A percentile compares a stretch with the other conserved stretches of the same genome.
Evolutionary conservation across 169 alveolate genomes (phyloP).

Genomic region (Eimeria nieschulzi): DNA sequence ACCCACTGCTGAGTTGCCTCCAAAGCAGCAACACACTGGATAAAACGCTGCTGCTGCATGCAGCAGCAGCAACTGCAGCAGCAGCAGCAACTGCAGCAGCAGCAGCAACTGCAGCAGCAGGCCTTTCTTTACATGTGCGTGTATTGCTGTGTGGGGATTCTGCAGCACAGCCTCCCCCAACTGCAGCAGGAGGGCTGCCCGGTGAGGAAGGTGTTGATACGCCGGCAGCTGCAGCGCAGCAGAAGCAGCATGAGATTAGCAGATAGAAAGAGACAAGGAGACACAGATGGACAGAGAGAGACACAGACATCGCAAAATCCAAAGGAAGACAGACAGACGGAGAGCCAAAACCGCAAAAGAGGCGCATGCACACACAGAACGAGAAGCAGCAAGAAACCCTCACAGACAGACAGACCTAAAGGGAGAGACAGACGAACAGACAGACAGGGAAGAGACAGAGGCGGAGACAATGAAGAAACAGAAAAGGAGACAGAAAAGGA

Average conservation of each 20-base stretch:
- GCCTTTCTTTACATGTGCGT: slow-evolving; percentile 4
- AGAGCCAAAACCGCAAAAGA: neutral
- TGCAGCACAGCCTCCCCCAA: slow-evolving; percentile 13
- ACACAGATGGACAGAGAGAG: too few relatives aligned
- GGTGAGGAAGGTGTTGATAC: slow-evolving; percentile 26
- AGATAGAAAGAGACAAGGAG: neutral
- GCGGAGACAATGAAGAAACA: neutral
- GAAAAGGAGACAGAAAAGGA: neutral
- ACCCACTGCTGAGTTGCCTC: too few relatives aligned
- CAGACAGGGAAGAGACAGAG: neutral
- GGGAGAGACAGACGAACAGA: too few relatives aligned
- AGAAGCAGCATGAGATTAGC: neutral
- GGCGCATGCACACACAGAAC: neutral
- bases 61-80: neutral
- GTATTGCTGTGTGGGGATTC: slow-evolving; percentile 20
- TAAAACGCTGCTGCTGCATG: neutral
- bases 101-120: slow-evolving; percentile 1
- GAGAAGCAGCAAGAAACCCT: too few relatives aligned
- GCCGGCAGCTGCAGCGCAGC: neutral
- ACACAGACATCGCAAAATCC: neutral
- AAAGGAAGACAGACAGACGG: neutral
- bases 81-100: neutral
- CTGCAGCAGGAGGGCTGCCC: slow-evolving; percentile 37
- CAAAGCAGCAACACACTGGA: neutral
- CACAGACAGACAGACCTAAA: too few relatives aligned